A percentile compares a stretch with the other conserved stretches of the same genome.
Conservation (phyloP, 129 eudicot genomes). For the Chrysanthemum lavandulifolium region DNA sequence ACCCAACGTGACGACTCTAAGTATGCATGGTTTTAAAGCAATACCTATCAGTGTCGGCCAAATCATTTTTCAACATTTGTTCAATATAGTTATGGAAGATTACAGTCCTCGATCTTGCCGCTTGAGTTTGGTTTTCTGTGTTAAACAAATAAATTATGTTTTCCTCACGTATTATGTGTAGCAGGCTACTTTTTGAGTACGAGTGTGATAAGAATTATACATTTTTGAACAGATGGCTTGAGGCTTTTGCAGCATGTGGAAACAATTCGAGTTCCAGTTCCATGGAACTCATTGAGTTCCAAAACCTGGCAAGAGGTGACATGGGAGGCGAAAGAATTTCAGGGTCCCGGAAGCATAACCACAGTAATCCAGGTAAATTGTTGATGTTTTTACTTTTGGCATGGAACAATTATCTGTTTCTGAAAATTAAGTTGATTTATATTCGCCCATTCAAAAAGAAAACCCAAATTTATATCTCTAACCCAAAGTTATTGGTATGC, state of each 20-base stretch:
- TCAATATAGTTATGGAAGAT: not conserved
- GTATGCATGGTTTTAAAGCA: not conserved
- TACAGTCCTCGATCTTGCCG: not conserved
- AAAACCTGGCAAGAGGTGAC: conserved; percentile 62
- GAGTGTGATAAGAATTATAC: not conserved
- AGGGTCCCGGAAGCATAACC: conserved; percentile 72
- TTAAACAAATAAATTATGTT: conserved; percentile 2
- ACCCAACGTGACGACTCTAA: not conserved
- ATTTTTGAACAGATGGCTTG: conserved; percentile 57
- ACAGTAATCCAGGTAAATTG: conserved; percentile 60
- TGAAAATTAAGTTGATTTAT: not conserved
- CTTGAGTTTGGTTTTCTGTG: not conserved
- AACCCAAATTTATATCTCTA: not conserved
- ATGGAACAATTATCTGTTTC: conserved; percentile 4
- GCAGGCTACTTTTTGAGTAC: not conserved
- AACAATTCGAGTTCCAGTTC: conserved; percentile 62
- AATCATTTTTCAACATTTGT: too few species aligned
- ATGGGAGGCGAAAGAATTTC: conserved; percentile 72
- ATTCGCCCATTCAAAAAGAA: not conserved
- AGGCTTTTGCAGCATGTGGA: conserved; percentile 90
- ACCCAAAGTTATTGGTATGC: not conserved
- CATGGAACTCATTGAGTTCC: conserved; percentile 54
- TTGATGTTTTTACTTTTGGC: not conserved
- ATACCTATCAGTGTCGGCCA: not conserved
- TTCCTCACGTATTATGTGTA: conserved; percentile 1